Percentiles rank a stretch among this genome's conserved stretches.
Evolutionary conservation across 768 basidiomycete genomes (phyloP).

Genomic region (Suillus americanus): DNA sequence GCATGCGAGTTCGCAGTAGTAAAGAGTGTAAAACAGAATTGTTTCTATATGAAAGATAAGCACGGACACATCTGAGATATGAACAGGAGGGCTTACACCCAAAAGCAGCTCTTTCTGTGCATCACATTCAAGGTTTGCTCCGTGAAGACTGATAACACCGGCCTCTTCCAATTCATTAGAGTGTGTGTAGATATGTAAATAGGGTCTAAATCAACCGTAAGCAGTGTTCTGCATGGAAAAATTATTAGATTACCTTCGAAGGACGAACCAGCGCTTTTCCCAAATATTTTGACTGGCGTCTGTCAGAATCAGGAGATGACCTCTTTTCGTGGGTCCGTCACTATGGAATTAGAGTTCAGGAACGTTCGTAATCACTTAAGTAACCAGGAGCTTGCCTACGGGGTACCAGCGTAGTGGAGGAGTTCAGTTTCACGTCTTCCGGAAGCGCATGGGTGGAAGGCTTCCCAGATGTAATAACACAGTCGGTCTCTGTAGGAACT

Average conservation of each 20-base stretch:
- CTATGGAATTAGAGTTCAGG: slow-evolving; percentile 37
- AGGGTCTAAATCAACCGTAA: slow-evolving; percentile 59
- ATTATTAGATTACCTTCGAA: slow-evolving; percentile 60
- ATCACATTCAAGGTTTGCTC: slow-evolving; percentile 84
- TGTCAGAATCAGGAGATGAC: slow-evolving; percentile 74
- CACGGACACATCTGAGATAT: not conserved
- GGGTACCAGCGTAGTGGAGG: slow-evolving; percentile 70
- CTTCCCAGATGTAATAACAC: slow-evolving; percentile 33
- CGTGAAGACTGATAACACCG: slow-evolving; percentile 77
- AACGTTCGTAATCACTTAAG: not conserved
- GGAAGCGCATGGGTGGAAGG: slow-evolving; percentile 13
- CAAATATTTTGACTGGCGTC: slow-evolving; percentile 82
- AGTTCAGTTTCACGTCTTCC: slow-evolving; percentile 66
- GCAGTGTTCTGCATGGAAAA: not conserved
- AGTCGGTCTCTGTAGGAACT: slow-evolving; percentile 60
- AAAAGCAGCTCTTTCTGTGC: slow-evolving; percentile 85
- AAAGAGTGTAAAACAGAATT: slow-evolving; percentile 86
- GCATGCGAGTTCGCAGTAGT: slow-evolving; percentile 92
- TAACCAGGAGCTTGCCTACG: slow-evolving; percentile 52
- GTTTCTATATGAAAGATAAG: slow-evolving; percentile 52
- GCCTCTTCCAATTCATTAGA: slow-evolving; percentile 84
- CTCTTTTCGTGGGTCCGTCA: slow-evolving; percentile 82
- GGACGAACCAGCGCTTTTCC: slow-evolving; percentile 84
- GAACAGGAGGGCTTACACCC: slow-evolving; percentile 56
- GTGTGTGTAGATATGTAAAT: slow-evolving; percentile 83